phyloP scores from a whole-genome alignment of 2,329 filamentous ascomycete species.

The Phialophora expanda region DNA sequence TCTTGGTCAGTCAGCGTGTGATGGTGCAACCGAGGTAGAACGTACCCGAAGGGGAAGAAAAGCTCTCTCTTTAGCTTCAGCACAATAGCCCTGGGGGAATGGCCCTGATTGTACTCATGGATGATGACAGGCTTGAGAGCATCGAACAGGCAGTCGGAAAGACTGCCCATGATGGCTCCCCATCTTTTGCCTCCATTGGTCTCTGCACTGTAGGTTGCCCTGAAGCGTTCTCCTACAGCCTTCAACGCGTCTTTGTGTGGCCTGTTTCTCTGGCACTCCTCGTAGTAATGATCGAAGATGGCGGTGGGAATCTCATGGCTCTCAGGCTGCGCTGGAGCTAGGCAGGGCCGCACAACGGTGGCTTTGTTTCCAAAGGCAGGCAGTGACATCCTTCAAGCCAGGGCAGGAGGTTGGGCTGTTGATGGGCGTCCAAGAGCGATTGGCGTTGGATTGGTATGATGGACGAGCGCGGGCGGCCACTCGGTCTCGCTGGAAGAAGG shows the following conservation, averaged over 20 bases:
- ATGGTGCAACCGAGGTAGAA: not conserved
- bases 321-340: not conserved
- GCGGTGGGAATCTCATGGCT: not conserved
- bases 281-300: not conserved
- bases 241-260: not conserved
- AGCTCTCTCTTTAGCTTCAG: not conserved
- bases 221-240: not conserved
- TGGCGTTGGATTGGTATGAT: not conserved
- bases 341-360: not conserved
- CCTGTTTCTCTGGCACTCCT: not conserved
- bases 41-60: not conserved
- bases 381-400: not conserved
- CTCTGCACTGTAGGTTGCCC: not conserved
- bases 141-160: not conserved
- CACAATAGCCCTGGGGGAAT: not conserved
- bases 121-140: not conserved
- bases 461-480: not conserved
- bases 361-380: not conserved
- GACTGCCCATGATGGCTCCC: not conserved
- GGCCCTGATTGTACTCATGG: not conserved
- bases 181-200: not conserved
- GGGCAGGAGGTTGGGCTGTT: not conserved
- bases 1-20: not conserved
- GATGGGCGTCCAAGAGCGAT: not conserved
- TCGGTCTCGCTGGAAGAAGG: not conserved